phyloP scores from a whole-genome alignment of 176 grass and related monocot species.

The Coix lacrymajobi region DNA sequence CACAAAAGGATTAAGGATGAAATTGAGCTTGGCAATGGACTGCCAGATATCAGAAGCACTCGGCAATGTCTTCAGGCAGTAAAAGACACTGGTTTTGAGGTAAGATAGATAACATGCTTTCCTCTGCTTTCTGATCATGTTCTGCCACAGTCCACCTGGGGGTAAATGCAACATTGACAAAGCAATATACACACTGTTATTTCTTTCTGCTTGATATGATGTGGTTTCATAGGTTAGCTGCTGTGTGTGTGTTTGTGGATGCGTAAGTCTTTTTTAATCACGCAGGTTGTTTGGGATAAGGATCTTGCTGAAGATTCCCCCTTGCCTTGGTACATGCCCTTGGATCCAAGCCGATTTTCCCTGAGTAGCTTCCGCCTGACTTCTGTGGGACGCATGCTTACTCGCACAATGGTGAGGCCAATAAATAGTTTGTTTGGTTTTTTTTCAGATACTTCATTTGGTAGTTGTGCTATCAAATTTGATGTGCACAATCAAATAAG shows the following conservation, averaged over 20 bases:
- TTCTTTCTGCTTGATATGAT: constrained; percentile 29
- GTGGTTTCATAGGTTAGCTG: neutral
- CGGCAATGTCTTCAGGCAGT: constrained; percentile 84
- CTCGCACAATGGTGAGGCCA: constrained; percentile 54
- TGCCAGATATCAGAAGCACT: constrained; percentile 86
- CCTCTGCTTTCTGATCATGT: neutral
- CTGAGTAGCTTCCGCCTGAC: constrained; percentile 88
- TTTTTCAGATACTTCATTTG: neutral
- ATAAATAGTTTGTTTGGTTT: neutral
- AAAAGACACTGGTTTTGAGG: constrained; percentile 93
- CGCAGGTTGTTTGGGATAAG: constrained; percentile 86
- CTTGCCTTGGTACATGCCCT: constrained; percentile 83
- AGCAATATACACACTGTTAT: neutral
- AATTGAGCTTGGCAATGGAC: constrained; percentile 86
- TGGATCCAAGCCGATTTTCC: constrained; percentile 73
- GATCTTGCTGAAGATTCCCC: constrained; percentile 83
- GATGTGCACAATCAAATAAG: constrained; percentile 18
- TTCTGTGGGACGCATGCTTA: constrained; percentile 60
- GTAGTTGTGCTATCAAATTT: neutral
- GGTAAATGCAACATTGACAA: neutral
- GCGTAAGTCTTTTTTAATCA: constrained; percentile 9
- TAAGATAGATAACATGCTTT: constrained; percentile 1
- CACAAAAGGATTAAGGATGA: constrained; percentile 87
- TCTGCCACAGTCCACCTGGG: neutral
- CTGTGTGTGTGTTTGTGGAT: neutral